A percentile compares a stretch with the other conserved stretches of the same genome.
Conservation (phyloP, 83 land plant species). For the Picea abies region DNA sequence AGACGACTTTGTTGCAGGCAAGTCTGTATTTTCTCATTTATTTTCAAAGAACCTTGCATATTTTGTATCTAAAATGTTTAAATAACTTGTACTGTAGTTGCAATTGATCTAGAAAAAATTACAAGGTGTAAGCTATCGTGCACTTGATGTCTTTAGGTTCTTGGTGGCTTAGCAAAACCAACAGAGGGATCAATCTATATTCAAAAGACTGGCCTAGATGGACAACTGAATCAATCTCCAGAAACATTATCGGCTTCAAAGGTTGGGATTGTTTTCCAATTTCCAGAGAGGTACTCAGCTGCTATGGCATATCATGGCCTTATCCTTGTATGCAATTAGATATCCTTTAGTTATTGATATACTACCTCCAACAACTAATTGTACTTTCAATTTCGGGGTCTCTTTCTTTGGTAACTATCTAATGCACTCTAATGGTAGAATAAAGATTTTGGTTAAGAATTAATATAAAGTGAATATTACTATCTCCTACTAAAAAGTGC, state of each 20-base stretch:
- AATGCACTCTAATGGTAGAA: background rate
- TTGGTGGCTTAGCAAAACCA: too few species aligned
- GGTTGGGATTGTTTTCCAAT: constrained; percentile 81
- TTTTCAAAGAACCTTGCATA: background rate
- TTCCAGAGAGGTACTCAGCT: constrained; percentile 85
- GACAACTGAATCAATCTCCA: too few species aligned
- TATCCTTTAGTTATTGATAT: background rate
- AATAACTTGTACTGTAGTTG: background rate
- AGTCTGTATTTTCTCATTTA: constrained; percentile 1
- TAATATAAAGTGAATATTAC: background rate
- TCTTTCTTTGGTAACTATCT: background rate
- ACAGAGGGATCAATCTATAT: too few species aligned
- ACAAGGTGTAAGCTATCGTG: constrained; percentile 30
- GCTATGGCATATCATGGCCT: background rate
- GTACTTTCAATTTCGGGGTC: background rate
- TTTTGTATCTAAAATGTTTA: background rate
- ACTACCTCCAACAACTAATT: background rate
- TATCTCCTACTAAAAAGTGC: background rate
- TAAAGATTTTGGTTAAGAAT: background rate
- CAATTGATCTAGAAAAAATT: background rate
- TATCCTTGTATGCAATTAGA: background rate
- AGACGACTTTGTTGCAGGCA: constrained; percentile 42
- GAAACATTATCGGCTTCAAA: too few species aligned
- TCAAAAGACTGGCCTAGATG: too few species aligned
- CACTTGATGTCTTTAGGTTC: constrained; percentile 62